These are phyloP conservation scores for Hansfordia pulvinata DNA, from an alignment of 2,329 filamentous ascomycete genomes.

Conservation along the genomic window DNA sequence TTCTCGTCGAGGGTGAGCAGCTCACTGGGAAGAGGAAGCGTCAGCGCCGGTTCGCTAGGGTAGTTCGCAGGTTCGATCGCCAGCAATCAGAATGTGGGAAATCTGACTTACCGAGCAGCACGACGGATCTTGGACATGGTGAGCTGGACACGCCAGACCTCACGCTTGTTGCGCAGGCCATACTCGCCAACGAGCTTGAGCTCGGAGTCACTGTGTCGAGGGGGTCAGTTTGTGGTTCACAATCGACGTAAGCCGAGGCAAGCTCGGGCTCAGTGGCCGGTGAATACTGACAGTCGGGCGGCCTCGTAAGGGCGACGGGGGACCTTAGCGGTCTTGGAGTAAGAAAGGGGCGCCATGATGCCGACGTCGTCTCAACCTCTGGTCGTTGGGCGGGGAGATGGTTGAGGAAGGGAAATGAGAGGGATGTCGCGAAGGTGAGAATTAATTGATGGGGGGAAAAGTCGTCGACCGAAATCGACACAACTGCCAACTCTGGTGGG, in stretches of 20 bases:
- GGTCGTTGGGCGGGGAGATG: too few species aligned
- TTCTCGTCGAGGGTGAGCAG: constrained; percentile 99
- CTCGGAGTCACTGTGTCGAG: constrained; percentile 75
- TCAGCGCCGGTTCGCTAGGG: not conserved
- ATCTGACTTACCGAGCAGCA: constrained; percentile 79
- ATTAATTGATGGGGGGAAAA: too few species aligned
- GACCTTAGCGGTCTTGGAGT: constrained; percentile 99
- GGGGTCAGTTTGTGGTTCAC: constrained; percentile 57
- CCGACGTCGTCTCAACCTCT: constrained; percentile 13
- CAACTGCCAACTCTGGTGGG: too few species aligned
- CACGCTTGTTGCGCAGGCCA: constrained; percentile 99
- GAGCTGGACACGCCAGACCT: constrained; percentile 99
- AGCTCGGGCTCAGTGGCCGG: constrained; percentile 97
- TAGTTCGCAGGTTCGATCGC: not conserved
- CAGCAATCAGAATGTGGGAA: not conserved
- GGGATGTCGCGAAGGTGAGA: too few species aligned
- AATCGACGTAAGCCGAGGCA: constrained; percentile 94
- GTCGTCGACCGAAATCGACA: too few species aligned
- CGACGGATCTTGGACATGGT: constrained; percentile 99
- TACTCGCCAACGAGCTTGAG: constrained; percentile 99
- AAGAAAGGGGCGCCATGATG: constrained; percentile 47
- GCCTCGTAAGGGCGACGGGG: constrained; percentile 97
- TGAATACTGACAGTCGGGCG: constrained; percentile 95
- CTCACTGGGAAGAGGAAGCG: constrained; percentile 61
- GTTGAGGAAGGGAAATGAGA: too few species aligned